phyloP scores from a whole-genome alignment of 176 grass and related monocot species.

The Metroxylon sagu region DNA sequence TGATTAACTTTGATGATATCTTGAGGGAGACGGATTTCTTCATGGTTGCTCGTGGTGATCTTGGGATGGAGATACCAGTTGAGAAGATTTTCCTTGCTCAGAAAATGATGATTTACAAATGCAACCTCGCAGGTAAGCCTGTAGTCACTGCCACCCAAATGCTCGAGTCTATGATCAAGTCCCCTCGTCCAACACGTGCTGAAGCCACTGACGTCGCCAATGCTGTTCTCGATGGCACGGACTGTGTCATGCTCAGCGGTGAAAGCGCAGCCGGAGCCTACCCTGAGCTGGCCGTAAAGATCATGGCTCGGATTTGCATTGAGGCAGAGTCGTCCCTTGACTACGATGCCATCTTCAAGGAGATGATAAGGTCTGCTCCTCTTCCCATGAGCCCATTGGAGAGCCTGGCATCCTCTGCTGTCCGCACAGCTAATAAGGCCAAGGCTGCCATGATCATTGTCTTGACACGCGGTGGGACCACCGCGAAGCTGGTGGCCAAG shows the following conservation, averaged over 20 bases:
- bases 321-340: constrained; percentile 90
- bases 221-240: constrained; percentile 82
- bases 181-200: constrained; percentile 74
- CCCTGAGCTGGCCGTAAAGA: constrained; percentile 85
- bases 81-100: constrained; percentile 95
- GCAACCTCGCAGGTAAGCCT: constrained; percentile 78
- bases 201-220: constrained; percentile 95
- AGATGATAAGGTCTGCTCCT: constrained; percentile 62
- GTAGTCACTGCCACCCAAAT: constrained; percentile 92
- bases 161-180: constrained; percentile 97
- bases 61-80: constrained; percentile 94
- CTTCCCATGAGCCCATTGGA: constrained; percentile 91
- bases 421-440: constrained; percentile 81
- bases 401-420: constrained; percentile 79
- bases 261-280: constrained; percentile 86
- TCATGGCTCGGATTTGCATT: constrained; percentile 78
- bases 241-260: constrained; percentile 94
- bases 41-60: constrained; percentile 92
- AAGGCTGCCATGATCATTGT: constrained; percentile 60
- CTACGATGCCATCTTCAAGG: constrained; percentile 67
- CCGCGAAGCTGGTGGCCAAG: constrained; percentile 69
- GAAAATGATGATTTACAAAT: constrained; percentile 99
- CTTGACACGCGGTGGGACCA: constrained; percentile 85
- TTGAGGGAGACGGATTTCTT: constrained; percentile 85
- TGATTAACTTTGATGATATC: constrained; percentile 88